Base-by-base conservation (phyloP, 768 basidiomycete genomes). In the Gyrodon lividus region DNA sequence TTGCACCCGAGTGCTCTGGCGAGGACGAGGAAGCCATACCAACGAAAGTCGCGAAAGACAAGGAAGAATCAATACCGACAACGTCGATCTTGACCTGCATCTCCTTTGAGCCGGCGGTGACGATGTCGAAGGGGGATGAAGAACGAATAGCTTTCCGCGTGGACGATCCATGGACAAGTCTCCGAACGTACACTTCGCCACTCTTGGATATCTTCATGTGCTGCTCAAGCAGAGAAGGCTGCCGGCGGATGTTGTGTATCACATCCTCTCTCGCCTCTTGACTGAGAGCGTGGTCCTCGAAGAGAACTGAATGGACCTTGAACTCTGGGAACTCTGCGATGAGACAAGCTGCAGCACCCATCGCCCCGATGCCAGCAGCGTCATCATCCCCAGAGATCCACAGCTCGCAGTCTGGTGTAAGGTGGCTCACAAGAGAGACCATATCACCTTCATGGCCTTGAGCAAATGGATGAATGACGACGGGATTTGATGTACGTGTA, bases 161-260 rank as follows among this genome's bases (percentile, higher is more conserved):
- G 13, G 14, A 10, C 10, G 54, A 33, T 13, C 51, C 52, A 6
- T 59, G 23, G 7, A 63, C 55, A 20, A 58, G 43, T 17, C 59
- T 50, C 24, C 55, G 57, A 20, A 59, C 57, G 13, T 43, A 56
- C 14, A 60, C 40, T 7, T 56, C 46, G 28, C 57, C 59, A 44
- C 39, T 35, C 23, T 33, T 23, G 43, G 51, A 43, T 10, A 63
- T 34, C 44, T 54, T 49, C 23, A 63, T 39, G 19, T 58, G 55
- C 19, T 56, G 43, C 33, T 56, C 55, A 9, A 56, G 17, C 28
- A 52, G 39, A 12, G 40, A 22, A 4, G 51, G 31, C 17, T 56
- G 46, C 2, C 41, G 46, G 19, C 55, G 55, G 6, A 56, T 23
- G 14, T 24, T 19, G 22, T 56, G 38, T 38, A 56, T 24, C 17